Evolutionary conservation across 208 protist species (phyloP), one percentile per base, ranked within the genome.

Genomic region (Leishmania tropica): DNA sequence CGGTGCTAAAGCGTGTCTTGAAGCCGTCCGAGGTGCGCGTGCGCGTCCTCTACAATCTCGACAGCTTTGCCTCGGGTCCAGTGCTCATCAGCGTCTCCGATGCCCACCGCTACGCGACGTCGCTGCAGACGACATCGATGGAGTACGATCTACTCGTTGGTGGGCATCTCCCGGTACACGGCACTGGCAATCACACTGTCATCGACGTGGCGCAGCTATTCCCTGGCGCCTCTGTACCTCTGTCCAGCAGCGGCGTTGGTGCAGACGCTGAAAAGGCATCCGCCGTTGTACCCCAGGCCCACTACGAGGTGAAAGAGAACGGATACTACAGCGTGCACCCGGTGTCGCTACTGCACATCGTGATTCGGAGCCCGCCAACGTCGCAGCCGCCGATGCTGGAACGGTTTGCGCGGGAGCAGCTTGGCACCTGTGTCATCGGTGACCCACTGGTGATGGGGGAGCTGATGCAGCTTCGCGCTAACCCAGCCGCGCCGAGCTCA

Each of bases 251-350:
- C 35, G 40, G 4, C 35, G 67, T n/a, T 10, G 21, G 67, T 19
- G 24, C 15, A 42, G 40, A 42, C 37, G 54, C n/a, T 28, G 51
- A 28, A 35, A 45, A 19, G n/a, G 54, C 13, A n/a, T 13, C 7
- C 1, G 65, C 60, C n/a, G 35, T 62, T 1, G 24, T 76, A 15
- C 37, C 70, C 13, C 73, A 68, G 17, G 74, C 75, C 1, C 53
- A 83, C 72, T 80, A 88, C 84, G 87, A 90, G 58, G 95, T 97
- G 60, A 88, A 86, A 58, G 76, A 84, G 40, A 95, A 94, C 75
- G 92, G 84, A 5, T 97, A 96, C 81, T 97, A 97, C 83, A 85
- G 89, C 21, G 84, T 92, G 1, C 95, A 97, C 79, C 88, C 93
- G 2, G 95, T 95, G 3, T 94, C 91, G 42, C 81, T 97, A 15